A percentile compares a stretch with the other conserved stretches of the same genome.
These are phyloP conservation scores for Calvatia gigantea DNA, from an alignment of 768 basidiomycete genomes.

Conservation along the genomic window DNA sequence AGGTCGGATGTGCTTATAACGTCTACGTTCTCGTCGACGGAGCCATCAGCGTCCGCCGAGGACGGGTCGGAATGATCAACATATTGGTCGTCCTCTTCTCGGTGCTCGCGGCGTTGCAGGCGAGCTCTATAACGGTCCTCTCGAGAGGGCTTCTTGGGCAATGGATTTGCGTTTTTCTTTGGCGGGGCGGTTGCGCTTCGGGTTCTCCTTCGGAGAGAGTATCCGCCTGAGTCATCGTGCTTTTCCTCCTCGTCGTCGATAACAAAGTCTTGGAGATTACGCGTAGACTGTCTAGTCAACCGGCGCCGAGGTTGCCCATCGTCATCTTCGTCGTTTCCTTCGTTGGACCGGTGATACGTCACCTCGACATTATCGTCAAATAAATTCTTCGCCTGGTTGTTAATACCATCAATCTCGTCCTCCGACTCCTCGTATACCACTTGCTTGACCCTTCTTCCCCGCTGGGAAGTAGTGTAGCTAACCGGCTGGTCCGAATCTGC, in stretches of 20 bases:
- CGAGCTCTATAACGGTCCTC: slow-evolving; percentile 20
- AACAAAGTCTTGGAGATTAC: slow-evolving; percentile 4
- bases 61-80: slow-evolving; percentile 39
- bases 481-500: slow-evolving; percentile 31
- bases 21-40: slow-evolving; percentile 50
- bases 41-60: slow-evolving; percentile 55
- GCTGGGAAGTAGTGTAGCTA: slow-evolving; percentile 28
- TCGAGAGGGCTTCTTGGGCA: not conserved
- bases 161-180: slow-evolving; percentile 7
- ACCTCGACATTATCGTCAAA: slow-evolving; percentile 28
- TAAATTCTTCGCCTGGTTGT: slow-evolving; percentile 15
- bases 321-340: slow-evolving; percentile 20
- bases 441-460: slow-evolving; percentile 36
- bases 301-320: slow-evolving; percentile 7
- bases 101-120: slow-evolving; percentile 38
- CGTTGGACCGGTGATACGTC: slow-evolving; percentile 18
- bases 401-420: slow-evolving; percentile 17
- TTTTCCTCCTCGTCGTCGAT: slow-evolving; percentile 27
- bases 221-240: slow-evolving; percentile 1
- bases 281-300: not conserved
- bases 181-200: slow-evolving; percentile 4
- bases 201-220: not conserved
- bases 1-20: slow-evolving; percentile 40
- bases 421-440: slow-evolving; percentile 44
- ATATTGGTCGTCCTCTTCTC: slow-evolving; percentile 46